Conservation (phyloP, 495 filamentous ascomycete species). For the Podospora tetraspora region DNA sequence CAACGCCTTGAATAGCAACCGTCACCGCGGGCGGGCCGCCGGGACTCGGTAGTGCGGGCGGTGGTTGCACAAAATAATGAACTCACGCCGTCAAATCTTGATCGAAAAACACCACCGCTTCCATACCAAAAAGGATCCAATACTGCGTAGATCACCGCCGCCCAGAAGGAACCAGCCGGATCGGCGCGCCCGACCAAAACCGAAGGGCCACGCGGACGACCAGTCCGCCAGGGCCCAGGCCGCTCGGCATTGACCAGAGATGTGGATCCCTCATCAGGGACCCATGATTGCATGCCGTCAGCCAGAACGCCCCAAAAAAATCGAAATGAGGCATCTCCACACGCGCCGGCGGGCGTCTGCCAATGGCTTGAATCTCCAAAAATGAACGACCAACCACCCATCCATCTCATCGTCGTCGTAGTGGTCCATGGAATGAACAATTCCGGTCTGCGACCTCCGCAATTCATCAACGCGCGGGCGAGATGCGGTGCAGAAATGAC, state of each 20-base stretch:
- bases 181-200: constrained; percentile 8
- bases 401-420: too few relatives aligned
- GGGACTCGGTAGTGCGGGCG: neutral
- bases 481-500: neutral
- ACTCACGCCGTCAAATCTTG: neutral
- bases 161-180: constrained; percentile 22
- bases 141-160: neutral
- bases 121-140: neutral
- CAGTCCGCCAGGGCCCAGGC: neutral
- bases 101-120: neutral
- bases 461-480: neutral
- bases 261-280: neutral
- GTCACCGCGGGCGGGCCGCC: neutral
- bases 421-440: neutral
- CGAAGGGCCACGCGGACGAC: neutral
- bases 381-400: neutral
- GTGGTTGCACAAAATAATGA: neutral
- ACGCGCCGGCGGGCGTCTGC: neutral
- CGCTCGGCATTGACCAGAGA: neutral
- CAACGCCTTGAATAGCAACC: neutral
- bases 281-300: neutral
- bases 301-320: neutral
- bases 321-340: neutral
- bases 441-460: neutral
- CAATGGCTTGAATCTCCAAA: neutral